Evolutionary conservation across 2,329 filamentous ascomycete species (phyloP), one percentile per base, ranked within the genome.

Genomic region (Exophiala mesophila): DNA sequence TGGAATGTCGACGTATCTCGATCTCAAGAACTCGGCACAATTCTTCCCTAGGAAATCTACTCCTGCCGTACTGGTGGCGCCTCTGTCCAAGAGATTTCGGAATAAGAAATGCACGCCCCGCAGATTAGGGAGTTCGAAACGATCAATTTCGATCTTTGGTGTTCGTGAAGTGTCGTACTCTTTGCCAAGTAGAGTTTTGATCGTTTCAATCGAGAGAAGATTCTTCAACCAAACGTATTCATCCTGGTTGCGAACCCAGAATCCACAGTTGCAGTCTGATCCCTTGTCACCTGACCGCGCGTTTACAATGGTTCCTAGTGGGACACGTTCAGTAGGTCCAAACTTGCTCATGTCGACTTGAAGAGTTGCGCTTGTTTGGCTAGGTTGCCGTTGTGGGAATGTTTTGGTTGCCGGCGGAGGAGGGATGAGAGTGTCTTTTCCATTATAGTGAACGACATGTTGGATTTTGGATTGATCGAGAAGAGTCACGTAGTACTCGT

Each of bases 51-150:
- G 48, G 36, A 63, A 64, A 40, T 66, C 62, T 16, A 65, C 61
- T 1, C 55, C 61, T 16, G 55, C 57, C 1, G 61, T 65, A 17
- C 58, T 57, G 3, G 57, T 59, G 2, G 63, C 62, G 2, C 64
- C 64, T 3, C 63, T 55, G 41, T 65, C 62, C 20, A 66, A 42
- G 20, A 63, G 44, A 44, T 65, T 63, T n/a, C 60, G 52, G 40
- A 66, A 63, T 17, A 66, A 41, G 49, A 66, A 65, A 53, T 66
- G 64, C 28, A 66, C 64, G 0, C 55, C 64, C 24, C 58, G 52
- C 18, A 70, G 58, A 30, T 66, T 62, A 4, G 69, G 63, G 17
- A 74, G 57, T 56, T 74, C 71, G 20, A 71, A 69, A 1, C 70
- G 60, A 35, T 72, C 70, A 28, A 74, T 62, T 16, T 59, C 56